Percentiles rank a stretch among this genome's conserved stretches.
Evolutionary conservation across 495 filamentous ascomycete genomes (phyloP).

Genomic region (Hypoxylon fragiforme): DNA sequence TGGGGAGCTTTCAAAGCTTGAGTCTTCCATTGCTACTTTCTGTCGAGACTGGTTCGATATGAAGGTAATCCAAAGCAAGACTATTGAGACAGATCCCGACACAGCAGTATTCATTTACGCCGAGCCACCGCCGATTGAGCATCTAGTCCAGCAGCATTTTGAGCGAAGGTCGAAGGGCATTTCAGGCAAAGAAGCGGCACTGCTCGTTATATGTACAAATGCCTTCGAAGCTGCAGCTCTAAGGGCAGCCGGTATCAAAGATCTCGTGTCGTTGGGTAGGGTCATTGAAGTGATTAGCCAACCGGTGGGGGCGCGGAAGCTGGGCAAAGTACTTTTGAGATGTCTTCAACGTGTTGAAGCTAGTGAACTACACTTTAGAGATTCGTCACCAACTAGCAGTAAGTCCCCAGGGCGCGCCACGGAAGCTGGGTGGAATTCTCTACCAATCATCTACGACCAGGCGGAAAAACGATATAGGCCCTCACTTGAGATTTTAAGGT

Average conservation of each 20-base stretch:
- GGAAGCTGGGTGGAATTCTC: conserved; percentile 9
- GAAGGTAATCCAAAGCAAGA: conserved; percentile 20
- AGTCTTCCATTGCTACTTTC: conserved; percentile 22
- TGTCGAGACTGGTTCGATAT: conserved; percentile 33
- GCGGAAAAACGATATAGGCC: conserved; percentile 5
- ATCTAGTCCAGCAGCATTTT: conserved; percentile 12
- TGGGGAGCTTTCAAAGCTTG: conserved; percentile 13
- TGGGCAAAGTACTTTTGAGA: conserved; percentile 23
- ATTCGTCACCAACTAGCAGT: background rate
- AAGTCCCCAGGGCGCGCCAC: background rate
- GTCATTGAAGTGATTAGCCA: conserved; percentile 34
- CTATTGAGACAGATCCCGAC: conserved; percentile 10
- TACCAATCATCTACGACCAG: conserved; percentile 7
- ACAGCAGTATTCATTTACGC: conserved; percentile 31
- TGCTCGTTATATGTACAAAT: conserved; percentile 32
- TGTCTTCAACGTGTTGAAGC: conserved; percentile 20
- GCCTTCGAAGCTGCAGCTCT: conserved; percentile 31
- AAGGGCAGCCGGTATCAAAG: conserved; percentile 22
- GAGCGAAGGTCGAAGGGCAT: conserved; percentile 8
- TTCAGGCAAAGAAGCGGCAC: conserved; percentile 14
- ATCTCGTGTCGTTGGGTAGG: conserved; percentile 22
- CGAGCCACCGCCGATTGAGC: conserved; percentile 31
- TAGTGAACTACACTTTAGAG: conserved; percentile 1
- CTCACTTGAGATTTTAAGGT: conserved; percentile 17
- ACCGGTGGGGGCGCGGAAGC: conserved; percentile 27